Percentiles rank a stretch among this genome's conserved stretches.
Evolutionary conservation across 202 grass and related monocot species (phyloP).

Genomic region (Bolboschoenoplectus hybrid): DNA sequence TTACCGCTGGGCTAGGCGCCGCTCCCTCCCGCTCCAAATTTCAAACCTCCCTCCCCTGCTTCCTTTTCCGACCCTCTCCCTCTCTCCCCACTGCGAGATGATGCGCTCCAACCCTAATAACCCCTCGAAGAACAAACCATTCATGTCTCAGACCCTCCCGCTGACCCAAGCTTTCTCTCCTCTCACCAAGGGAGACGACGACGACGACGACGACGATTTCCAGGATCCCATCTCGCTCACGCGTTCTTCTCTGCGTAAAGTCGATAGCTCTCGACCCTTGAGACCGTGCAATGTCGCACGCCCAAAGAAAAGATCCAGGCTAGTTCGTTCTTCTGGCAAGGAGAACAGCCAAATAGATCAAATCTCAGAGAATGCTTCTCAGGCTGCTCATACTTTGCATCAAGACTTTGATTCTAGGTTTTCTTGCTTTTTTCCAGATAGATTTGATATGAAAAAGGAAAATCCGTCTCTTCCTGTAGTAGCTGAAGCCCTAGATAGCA

Average conservation of each 20-base stretch:
- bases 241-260: conserved; percentile 31
- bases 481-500: conserved; percentile 47
- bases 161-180: conserved; percentile 18
- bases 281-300: conserved; percentile 45
- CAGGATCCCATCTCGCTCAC: conserved; percentile 47
- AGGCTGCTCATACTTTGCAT: not conserved
- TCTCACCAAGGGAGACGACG: not conserved
- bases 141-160: not conserved
- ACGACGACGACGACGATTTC: conserved; percentile 70
- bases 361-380: not conserved
- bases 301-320: conserved; percentile 47
- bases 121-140: conserved; percentile 39
- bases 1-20: no score
- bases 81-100: conserved; percentile 4
- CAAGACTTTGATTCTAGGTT: conserved; percentile 11
- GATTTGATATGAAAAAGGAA: conserved; percentile 28
- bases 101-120: conserved; percentile 48
- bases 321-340: conserved; percentile 45
- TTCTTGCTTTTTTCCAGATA: conserved; percentile 3
- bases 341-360: conserved; percentile 41
- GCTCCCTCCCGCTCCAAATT: conserved; percentile 35
- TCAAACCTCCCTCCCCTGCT: conserved; percentile 34
- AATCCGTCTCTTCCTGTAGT: conserved; percentile 15
- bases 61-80: not conserved
- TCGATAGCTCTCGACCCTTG: conserved; percentile 39